Conservation (phyloP, 140 eudicot species). For the Ambrosia hybrid region DNA sequence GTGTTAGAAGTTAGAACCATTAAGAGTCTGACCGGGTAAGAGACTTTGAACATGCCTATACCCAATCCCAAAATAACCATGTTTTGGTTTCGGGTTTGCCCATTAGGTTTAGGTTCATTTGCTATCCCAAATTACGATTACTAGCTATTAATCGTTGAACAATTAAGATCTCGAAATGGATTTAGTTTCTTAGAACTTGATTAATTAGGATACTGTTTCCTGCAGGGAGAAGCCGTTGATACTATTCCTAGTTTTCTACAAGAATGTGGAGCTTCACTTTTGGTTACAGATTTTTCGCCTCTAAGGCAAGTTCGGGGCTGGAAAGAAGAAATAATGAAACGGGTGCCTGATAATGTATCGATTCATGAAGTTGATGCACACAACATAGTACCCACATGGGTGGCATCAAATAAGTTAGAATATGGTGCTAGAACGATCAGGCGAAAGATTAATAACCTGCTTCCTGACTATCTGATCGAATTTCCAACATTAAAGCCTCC, state of each 20-base stretch:
- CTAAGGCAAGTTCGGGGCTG: slow-evolving; percentile 69
- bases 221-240: slow-evolving; percentile 92
- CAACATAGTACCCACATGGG: slow-evolving; percentile 91
- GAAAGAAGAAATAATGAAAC: slow-evolving; percentile 70
- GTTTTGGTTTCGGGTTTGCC: no score
- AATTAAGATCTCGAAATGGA: neutral
- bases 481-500: slow-evolving; percentile 64
- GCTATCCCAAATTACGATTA: no score
- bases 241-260: slow-evolving; percentile 73
- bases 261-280: slow-evolving; percentile 83
- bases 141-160: no score
- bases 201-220: neutral
- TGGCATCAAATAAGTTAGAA: slow-evolving; percentile 84
- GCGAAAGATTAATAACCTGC: slow-evolving; percentile 71
- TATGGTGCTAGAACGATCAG: slow-evolving; percentile 86
- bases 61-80: no score
- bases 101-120: no score
- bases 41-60: no score
- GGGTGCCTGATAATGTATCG: slow-evolving; percentile 59
- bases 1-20: no score
- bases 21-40: no score
- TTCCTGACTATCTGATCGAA: slow-evolving; percentile 80
- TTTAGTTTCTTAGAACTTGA: neutral
- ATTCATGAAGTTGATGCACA: slow-evolving; percentile 98
- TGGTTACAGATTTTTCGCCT: slow-evolving; percentile 95